Evolutionary conservation across 805 yeast genomes (phyloP), one percentile per base, ranked within the genome.

Genomic region (Ogataea zsoltii): DNA sequence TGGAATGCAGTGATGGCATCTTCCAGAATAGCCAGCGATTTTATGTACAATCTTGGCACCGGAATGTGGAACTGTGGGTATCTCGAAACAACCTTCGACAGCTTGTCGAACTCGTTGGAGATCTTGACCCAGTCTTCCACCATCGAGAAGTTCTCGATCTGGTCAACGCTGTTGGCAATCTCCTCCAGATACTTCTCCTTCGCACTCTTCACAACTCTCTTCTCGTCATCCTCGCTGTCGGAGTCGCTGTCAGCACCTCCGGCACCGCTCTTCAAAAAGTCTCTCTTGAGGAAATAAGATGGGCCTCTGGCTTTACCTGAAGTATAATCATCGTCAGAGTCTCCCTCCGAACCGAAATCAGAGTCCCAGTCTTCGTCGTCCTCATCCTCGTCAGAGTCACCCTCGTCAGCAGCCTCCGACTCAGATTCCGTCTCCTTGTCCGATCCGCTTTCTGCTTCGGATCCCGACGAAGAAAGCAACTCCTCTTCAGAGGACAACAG

Each of bases 181-280:
- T 94, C 99, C 63, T 90, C 97, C 57, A 90, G 66, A 49, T 90
- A 76, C 73, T 92, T 94, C 54, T 91, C 98, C 70, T 85, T 88
- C 43, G 97, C 96, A 47, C 94, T 83, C 71, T 88, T 91, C 56
- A 92, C 96, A 33, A 90, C 89, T 56, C 84, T 86, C 65, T 82
- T 85, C 61, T 83, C 87, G 48, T 79, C 85, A 46, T 80, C 88
- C 45, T 75, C 80, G 43, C 70, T 53, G 26, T 65, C 70, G 10
- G 62, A 61, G 41, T 66, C 72, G 30, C 60, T 60, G 53, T 73
- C 80, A 26, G 69, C 61, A 23, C 49, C 60, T n/a, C 63, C 48
- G 48, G 63, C 37, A 61, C 63, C 45, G 67, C 74, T 63, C 56
- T 76, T 77, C 48, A 72, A 58, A 55, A 73, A 74, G 44, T 70